Base-by-base conservation (phyloP, 352 stramenopile species). In the Phytopythium aichiense region DNA sequence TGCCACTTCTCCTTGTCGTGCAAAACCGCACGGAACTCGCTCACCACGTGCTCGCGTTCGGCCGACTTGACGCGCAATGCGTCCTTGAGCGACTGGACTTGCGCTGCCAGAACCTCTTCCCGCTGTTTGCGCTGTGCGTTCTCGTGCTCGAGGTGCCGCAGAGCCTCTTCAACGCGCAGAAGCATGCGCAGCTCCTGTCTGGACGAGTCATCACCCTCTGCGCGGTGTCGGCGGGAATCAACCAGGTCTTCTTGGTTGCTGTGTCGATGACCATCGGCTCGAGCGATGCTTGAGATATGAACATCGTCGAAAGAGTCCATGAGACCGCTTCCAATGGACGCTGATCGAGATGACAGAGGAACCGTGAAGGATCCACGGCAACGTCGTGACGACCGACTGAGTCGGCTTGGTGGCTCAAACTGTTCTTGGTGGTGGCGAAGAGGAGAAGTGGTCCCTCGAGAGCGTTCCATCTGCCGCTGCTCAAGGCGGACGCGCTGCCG, bases 111-210 rank as follows among this genome's bases (percentile, higher is more conserved):
- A 25, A 74, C 63, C 0, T 66, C 61, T 43, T 93, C 84, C 2
- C 80, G 78, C 31, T 79, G 61, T 56, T 79, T 76, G 16, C 71
- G 67, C 31, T 71, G 60, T 1, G 73, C 79, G 46, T 93, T 93
- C 38, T 93, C 84, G 0, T 75, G 65, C 43, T 93, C 84, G 33
- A 93, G 70, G 20, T 87, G 75, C 20, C 84, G 82, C n/a, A 93
- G 65, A 23, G 82, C 81, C 16, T 68, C 57, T 56, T 93, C 84
- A 9, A 92, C 82, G 53, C 84, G 82, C 57, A 81, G 66, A 28
- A 94, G 68, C 56, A 94, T 92, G 60, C 79, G 72, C 13, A 92
- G 68, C 59, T 84, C 75, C 6, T 52, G 46, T 11, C 12, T 52
- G 23, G 46, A 52, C 22, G 46, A 31, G 22, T 52, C 46, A n/a